Conservation (phyloP, 2,329 filamentous ascomycete genomes). For the Davidsoniella neocaledoniae region DNA sequence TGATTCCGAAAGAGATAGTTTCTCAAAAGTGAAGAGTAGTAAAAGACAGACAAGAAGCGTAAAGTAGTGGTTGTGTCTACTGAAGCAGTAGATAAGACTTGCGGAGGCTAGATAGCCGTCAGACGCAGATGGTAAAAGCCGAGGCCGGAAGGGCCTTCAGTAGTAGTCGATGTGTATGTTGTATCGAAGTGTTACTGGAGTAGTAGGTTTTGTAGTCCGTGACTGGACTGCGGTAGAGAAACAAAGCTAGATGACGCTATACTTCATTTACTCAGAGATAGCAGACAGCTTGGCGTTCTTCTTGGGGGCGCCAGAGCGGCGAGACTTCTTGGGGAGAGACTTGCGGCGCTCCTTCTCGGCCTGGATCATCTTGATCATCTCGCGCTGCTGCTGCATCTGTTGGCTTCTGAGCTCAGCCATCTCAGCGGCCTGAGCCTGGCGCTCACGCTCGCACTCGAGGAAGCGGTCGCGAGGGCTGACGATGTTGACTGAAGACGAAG, state of each 20-base stretch:
- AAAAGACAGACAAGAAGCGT: constrained; percentile 5
- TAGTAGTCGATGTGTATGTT: background rate
- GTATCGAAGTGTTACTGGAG: background rate
- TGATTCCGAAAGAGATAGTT: background rate
- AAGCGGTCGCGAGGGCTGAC: constrained; percentile 5
- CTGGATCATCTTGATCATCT: constrained; percentile 33
- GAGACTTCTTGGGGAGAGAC: constrained; percentile 22
- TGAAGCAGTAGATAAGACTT: background rate
- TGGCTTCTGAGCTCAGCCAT: constrained; percentile 23
- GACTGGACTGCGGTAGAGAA: background rate
- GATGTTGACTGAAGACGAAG: background rate
- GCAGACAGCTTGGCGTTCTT: constrained; percentile 36
- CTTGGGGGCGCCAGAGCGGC: constrained; percentile 24
- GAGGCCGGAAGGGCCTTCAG: background rate
- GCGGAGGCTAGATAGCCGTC: constrained; percentile 2
- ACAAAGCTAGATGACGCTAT: background rate
- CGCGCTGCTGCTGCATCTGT: constrained; percentile 34
- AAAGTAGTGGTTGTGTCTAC: background rate
- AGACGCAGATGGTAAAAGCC: background rate
- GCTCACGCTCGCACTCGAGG: constrained; percentile 10
- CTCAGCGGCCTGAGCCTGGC: constrained; percentile 16
- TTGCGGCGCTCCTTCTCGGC: constrained; percentile 38
- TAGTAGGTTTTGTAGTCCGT: no score
- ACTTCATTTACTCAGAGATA: constrained; percentile 29
- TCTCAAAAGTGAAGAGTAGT: background rate